Evolutionary conservation across 1,284 basidiomycete genomes (phyloP), one percentile per base, ranked within the genome.

Genomic region (Ustilago tritici): DNA sequence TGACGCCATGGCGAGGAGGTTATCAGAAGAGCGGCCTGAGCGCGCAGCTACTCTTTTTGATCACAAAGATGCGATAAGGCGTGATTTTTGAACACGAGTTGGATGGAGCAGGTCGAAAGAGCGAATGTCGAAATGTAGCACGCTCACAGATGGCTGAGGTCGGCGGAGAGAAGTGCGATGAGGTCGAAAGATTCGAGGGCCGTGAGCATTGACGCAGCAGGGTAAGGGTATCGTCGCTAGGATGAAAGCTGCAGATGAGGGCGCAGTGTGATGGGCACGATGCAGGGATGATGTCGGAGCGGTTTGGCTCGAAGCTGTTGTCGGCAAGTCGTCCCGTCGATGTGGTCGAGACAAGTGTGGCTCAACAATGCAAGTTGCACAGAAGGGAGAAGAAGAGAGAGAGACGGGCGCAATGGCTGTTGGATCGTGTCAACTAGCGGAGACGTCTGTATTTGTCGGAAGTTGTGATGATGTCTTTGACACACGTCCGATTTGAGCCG

Each of bases 1-100:
- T 3, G 71, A 74, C 19, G 62, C 38, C 65, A 74, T 74, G 65
- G 19, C 28, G 32, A 32, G 23, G 23, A 40, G 3, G 49, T 50
- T 50, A 50, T 32, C 49, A 10, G 49, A 32, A 14, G 23, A 28
- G 49, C 49, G 14, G 14, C 23, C 28, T 32, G 31, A 31, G 31
- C 9, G 49, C 49, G 49, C 28, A 50, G 11, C 31, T 50, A 32
- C 49, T 19, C n/a, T 46, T 8, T 50, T 23, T 31, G 11, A 19
- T 19, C n/a, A 46, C 23, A 17, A 12, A 23, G 49, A 14, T 23
- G 23, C 31, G 49, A 32, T 34, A 50, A 31, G 49, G 15, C 49
- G 49, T 17, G 23, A 50, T 50, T 7, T 7, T 31, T 11, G 8
- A 11, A 9, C 43, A 19, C 17, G 4, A 46, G 43, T 19, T 9